Conservation (phyloP, 2,329 filamentous ascomycete genomes). For the Cytospora leucostoma region DNA sequence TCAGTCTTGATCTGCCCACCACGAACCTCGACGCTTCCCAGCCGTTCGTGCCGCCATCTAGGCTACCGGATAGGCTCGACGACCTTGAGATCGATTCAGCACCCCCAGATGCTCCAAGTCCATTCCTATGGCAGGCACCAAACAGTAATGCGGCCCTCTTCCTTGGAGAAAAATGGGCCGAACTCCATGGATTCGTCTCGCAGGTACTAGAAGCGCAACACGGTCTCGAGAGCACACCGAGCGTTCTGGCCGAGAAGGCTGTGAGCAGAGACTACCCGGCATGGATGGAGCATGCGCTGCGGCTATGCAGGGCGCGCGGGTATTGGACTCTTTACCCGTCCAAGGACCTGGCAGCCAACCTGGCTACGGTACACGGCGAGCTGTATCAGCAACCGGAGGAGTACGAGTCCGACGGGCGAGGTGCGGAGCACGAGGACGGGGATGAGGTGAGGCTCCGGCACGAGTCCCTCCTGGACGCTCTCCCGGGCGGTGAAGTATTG, state of each 20-base stretch:
- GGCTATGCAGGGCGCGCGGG: conserved; percentile 73
- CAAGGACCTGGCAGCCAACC: conserved; percentile 50
- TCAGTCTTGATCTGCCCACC: conserved; percentile 76
- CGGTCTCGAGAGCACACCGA: conserved; percentile 37
- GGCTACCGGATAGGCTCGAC: conserved; percentile 17
- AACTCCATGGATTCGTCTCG: conserved; percentile 79
- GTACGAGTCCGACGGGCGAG: conserved; percentile 41
- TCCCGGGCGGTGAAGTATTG: conserved; percentile 48
- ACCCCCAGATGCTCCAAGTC: conserved; percentile 41
- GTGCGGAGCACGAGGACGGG: conserved; percentile 31
- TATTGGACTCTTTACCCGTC: conserved; percentile 82
- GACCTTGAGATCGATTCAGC: neutral
- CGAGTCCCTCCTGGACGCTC: conserved; percentile 50
- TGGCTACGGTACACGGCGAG: conserved; percentile 79
- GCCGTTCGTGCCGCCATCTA: conserved; percentile 50
- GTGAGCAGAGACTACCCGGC: conserved; percentile 71
- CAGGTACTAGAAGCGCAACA: conserved; percentile 55
- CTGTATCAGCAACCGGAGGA: conserved; percentile 74
- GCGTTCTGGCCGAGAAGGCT: conserved; percentile 53
- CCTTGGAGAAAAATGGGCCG: conserved; percentile 82
- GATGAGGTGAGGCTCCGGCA: conserved; percentile 32
- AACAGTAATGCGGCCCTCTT: conserved; percentile 80
- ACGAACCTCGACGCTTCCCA: conserved; percentile 62
- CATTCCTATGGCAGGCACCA: conserved; percentile 85
- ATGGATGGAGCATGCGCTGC: conserved; percentile 77